Evolutionary conservation across 2,329 filamentous ascomycete species (phyloP).

Genomic region (Fusarium albidum): DNA sequence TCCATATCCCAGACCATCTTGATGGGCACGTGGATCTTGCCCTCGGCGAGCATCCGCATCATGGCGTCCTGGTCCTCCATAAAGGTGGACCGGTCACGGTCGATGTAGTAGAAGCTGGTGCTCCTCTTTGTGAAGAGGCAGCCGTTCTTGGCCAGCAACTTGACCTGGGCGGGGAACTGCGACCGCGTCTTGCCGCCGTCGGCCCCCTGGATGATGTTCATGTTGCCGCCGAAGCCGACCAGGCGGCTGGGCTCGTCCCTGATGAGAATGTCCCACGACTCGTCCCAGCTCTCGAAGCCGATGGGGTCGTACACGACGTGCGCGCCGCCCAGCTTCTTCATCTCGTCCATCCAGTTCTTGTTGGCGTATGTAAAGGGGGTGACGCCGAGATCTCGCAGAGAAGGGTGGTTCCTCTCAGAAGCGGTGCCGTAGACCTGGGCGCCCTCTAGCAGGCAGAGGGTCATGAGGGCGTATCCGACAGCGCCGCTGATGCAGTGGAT

Average conservation of each 20-base stretch:
- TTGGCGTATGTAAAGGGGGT: slow-evolving; percentile 56
- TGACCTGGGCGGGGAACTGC: slow-evolving; percentile 43
- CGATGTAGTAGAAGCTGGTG: slow-evolving; percentile 48
- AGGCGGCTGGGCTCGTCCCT: slow-evolving; percentile 46
- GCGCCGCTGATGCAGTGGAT: slow-evolving; percentile 60
- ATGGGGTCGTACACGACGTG: slow-evolving; percentile 58
- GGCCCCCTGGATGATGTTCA: slow-evolving; percentile 40
- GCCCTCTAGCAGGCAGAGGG: slow-evolving; percentile 52
- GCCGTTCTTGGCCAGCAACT: slow-evolving; percentile 44
- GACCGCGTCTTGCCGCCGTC: slow-evolving; percentile 44
- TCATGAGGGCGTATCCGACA: slow-evolving; percentile 54
- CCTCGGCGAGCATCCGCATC: slow-evolving; percentile 43
- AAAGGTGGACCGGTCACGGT: slow-evolving; percentile 45
- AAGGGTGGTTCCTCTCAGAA: slow-evolving; percentile 53
- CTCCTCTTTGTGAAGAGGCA: slow-evolving; percentile 40
- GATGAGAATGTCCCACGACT: slow-evolving; percentile 55
- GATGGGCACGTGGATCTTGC: slow-evolving; percentile 47
- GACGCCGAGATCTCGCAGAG: slow-evolving; percentile 48
- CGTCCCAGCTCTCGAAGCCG: slow-evolving; percentile 59
- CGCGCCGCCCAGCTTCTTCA: slow-evolving; percentile 55
- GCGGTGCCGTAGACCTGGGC: slow-evolving; percentile 60
- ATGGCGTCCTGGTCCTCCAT: slow-evolving; percentile 42
- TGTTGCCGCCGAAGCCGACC: slow-evolving; percentile 50
- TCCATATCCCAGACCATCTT: slow-evolving; percentile 52
- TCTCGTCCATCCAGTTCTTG: slow-evolving; percentile 57